Evolutionary conservation across 495 filamentous ascomycete genomes (phyloP), one percentile per base, ranked within the genome.

Genomic region (Neurospora hispaniola): DNA sequence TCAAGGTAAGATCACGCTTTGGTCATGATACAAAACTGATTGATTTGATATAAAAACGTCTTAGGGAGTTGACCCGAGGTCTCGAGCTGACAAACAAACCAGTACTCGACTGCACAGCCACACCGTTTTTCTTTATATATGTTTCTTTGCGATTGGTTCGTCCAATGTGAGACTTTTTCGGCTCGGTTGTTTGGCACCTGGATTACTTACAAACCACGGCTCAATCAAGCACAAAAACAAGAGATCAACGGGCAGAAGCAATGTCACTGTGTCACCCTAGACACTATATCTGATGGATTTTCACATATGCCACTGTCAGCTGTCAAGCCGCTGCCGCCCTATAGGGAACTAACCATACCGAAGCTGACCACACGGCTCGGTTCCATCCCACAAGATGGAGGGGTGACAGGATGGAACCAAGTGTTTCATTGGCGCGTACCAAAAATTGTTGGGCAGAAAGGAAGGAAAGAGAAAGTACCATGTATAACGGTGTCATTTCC

Each of bases 361-460:
- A 62, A 35, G 54, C 54, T 62, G 54, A 59, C 23, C 23, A 62
- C 12, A 35, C 54, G 54, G 54, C 54, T 62, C 54, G 54, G 54
- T 62, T 62, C 54, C 27, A 35, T 62, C 14, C 54, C 54, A 35
- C 14, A 27, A 35, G 54, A 66, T 66, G 54, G 54, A 66, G 54
- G 54, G 54, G 27, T 62, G 54, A 18, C 54, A 35, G 27, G 54
- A 66, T 66, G 54, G 27, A 35, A 66, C 54, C 27, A 35, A 18
- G 54, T 66, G 54, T 66, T 66, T 66, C 54, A 66, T 66, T 66
- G 54, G 54, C 54, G 54, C 54, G 54, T 66, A 66, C 54, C 54
- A 66, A 18, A 35, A 35, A 66, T 66, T 35, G 54, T 18, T 35
- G 27, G 35, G 54, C 16, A 66, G 35, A 66, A 5, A 23, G 20